A percentile compares a stretch with the other conserved stretches of the same genome.
Conservation (phyloP, 805 yeast genomes). For the Pichia scutulata region DNA sequence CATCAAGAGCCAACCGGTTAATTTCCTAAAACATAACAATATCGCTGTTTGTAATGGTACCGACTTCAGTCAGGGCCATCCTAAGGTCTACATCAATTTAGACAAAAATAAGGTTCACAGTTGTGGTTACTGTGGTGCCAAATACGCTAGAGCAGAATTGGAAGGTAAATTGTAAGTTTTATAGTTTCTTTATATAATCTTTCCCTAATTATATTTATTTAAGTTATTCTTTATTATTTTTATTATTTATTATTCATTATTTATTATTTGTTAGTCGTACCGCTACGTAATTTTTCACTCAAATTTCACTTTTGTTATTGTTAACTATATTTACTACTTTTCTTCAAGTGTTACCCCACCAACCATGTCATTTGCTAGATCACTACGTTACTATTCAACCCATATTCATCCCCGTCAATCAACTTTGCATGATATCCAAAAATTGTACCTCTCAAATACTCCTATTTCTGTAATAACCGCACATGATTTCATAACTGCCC, state of each 20-base stretch:
- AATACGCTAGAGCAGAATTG: slow-evolving; percentile 50
- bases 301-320: not conserved
- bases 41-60: slow-evolving; percentile 83
- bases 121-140: slow-evolving; percentile 77
- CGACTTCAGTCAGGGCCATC: slow-evolving; percentile 75
- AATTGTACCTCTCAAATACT: slow-evolving; percentile 9
- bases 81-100: slow-evolving; percentile 71
- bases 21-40: slow-evolving; percentile 42
- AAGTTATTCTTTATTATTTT: no score
- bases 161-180: slow-evolving; percentile 21
- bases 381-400: slow-evolving; percentile 13
- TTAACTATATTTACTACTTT: not conserved
- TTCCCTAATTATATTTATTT: not conserved
- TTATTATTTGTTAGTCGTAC: not conserved
- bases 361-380: not conserved
- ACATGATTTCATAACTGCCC: slow-evolving; percentile 75
- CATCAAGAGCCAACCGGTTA: slow-evolving; percentile 65
- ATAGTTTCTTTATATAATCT: not conserved
- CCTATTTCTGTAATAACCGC: slow-evolving; percentile 51
- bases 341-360: not conserved
- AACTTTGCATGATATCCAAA: slow-evolving; percentile 19
- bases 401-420: slow-evolving; percentile 15
- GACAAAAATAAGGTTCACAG: slow-evolving; percentile 66
- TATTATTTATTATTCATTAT: not conserved
- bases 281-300: not conserved